Conservation (phyloP, 768 basidiomycete species). For the Russula abietina region DNA sequence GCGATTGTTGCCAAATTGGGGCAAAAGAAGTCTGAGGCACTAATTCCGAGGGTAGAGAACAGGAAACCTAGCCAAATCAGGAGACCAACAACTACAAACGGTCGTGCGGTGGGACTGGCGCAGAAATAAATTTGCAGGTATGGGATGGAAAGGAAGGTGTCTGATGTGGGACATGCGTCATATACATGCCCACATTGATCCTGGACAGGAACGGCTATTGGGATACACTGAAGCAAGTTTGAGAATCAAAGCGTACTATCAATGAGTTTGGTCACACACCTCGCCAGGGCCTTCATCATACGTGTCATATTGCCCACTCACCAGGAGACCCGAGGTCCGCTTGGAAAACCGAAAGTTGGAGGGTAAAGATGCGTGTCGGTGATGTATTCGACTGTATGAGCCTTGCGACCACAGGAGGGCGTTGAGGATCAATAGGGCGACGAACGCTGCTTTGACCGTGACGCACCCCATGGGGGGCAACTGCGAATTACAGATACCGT, state of each 20-base stretch:
- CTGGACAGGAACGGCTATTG: constrained; percentile 45
- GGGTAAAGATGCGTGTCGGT: not conserved
- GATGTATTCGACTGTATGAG: constrained; percentile 28
- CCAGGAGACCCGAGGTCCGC: constrained; percentile 6
- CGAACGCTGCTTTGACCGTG: constrained; percentile 46
- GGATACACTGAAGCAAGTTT: constrained; percentile 49
- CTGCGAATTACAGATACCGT: not conserved
- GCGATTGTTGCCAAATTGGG: constrained; percentile 92
- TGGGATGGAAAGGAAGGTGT: constrained; percentile 62
- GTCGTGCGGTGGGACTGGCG: constrained; percentile 46
- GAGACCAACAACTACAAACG: constrained; percentile 55
- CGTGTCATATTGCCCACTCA: not conserved
- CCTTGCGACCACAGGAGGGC: constrained; percentile 58
- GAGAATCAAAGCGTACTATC: not conserved
- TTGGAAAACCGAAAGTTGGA: not conserved
- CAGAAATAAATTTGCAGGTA: constrained; percentile 74
- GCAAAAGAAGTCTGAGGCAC: constrained; percentile 95
- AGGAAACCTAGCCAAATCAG: constrained; percentile 82
- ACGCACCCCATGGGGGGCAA: constrained; percentile 34
- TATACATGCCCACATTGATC: constrained; percentile 64
- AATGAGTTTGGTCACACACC: constrained; percentile 18
- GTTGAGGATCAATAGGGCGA: constrained; percentile 48
- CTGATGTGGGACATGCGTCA: constrained; percentile 48
- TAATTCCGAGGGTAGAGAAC: constrained; percentile 93
- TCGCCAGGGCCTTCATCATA: not conserved